Evolutionary conservation across 176 grass and related monocot genomes (phyloP).

Genomic region (Chrysopogon serrulatus): DNA sequence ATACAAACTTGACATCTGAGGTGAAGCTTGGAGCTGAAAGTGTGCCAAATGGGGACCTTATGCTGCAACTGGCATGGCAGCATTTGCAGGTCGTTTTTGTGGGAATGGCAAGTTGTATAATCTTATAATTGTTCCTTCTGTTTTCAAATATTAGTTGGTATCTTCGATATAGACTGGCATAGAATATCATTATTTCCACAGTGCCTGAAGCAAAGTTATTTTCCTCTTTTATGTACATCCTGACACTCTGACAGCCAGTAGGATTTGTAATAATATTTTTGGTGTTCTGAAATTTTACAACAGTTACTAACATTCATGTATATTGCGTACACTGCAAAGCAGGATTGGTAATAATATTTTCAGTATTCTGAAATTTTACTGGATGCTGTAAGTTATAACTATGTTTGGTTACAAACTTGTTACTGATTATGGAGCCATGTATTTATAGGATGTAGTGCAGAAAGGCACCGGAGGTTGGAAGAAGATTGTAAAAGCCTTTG

Average conservation of each 20-base stretch:
- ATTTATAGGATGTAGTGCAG: constrained; percentile 67
- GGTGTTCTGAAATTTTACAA: no score
- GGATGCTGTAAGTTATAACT: neutral
- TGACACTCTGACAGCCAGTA: no score
- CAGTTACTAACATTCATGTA: neutral
- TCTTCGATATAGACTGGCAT: neutral
- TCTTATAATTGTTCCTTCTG: neutral
- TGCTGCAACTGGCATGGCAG: neutral
- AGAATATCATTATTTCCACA: neutral
- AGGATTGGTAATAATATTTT: neutral
- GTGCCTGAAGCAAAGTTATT: neutral
- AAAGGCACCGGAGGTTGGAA: constrained; percentile 86
- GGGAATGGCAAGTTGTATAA: neutral
- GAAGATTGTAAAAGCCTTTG: constrained; percentile 83
- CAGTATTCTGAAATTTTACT: neutral
- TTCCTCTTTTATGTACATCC: neutral
- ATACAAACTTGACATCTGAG: neutral
- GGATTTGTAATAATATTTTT: no score
- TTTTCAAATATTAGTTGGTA: neutral
- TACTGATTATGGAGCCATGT: constrained; percentile 13
- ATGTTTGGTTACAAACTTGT: neutral
- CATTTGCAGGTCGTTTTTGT: neutral
- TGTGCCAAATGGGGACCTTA: neutral
- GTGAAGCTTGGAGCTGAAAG: neutral
- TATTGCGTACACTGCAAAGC: neutral